Conservation (phyloP, 108 stramenopile genomes). For the Bacterosira constricta region DNA sequence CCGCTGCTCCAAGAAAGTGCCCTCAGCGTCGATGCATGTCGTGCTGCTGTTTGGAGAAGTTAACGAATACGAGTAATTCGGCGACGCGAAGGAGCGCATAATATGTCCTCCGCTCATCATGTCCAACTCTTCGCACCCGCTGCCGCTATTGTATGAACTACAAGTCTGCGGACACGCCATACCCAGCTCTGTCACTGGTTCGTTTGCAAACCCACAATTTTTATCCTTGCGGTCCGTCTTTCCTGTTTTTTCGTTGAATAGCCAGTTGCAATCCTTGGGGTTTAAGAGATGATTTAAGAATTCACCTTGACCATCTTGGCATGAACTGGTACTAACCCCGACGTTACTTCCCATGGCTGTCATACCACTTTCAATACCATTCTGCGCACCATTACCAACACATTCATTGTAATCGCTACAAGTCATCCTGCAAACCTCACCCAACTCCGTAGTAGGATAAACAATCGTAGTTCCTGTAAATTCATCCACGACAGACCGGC, state of each 20-base stretch:
- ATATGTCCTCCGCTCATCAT: too few relatives aligned
- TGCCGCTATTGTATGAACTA: conserved; percentile 13
- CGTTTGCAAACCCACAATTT: conserved; percentile 17
- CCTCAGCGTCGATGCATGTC: background rate
- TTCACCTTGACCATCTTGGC: conserved; percentile 23
- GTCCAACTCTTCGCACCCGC: too few relatives aligned
- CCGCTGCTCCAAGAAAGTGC: conserved; percentile 14
- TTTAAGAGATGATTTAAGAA: conserved; percentile 25
- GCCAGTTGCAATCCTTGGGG: conserved; percentile 33
- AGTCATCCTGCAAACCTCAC: conserved; percentile 2
- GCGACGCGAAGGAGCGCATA: conserved; percentile 9
- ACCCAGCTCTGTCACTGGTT: conserved; percentile 29
- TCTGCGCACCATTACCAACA: background rate
- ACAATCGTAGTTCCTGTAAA: background rate
- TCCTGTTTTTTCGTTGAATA: conserved; percentile 26
- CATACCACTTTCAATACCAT: background rate
- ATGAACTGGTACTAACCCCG: background rate
- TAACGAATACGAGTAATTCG: background rate
- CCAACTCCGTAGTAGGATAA: conserved; percentile 18
- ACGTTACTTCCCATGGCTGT: background rate
- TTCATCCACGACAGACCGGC: background rate
- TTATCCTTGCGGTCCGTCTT: conserved; percentile 31
- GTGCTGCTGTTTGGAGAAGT: too few relatives aligned
- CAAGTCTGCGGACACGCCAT: conserved; percentile 23
- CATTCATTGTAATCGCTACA: conserved; percentile 18